Base-by-base conservation (phyloP, 1,139 yeast genomes). In the Pichia sp. region DNA sequence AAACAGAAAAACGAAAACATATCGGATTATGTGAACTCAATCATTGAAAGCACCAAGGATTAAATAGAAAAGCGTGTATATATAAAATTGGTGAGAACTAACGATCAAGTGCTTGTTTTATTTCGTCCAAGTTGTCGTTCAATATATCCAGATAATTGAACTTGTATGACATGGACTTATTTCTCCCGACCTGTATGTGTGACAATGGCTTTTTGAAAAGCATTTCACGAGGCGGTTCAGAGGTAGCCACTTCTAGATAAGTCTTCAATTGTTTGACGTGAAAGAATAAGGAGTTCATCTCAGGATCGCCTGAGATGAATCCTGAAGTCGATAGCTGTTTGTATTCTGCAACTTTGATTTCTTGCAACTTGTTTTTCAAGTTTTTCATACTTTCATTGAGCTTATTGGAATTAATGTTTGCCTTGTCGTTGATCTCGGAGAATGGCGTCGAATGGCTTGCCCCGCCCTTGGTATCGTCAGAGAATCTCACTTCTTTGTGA, bases 231-330 rank as follows among this genome's bases (percentile, higher is more conserved):
- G 60, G 59, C 28, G 50, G 59, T 34, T 55, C 59, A 1, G 58
- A 44, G 9, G 57, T 61, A 18, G 62, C 61, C 46, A 66, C 45
- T 29, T 65, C 69, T 3, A 64, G 49, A 39, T 65, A 65, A 27
- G 58, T 59, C 45, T 55, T 66, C 29, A 69, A 55, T 42, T 67
- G 72, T 47, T 63, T 66, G 22, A 68, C 42, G 34, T 65, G 63
- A 47, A 62, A 66, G 22, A 50, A 37, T 22, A 61, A 39, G 1
- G 67, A 64, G 24, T 54, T 52, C 49, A 63, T 45, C 28, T 63
- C 64, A 34, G 58, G 50, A 8, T 49, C 42, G 10, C 49, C 44
- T n/a, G 48, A 47, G 15, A 37, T 31, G 13, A 39, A 35, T 14
- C 46, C 37, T 2, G 53, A 40, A n/a, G 41, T 43, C 20, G 41